Evolutionary conservation across 2,329 filamentous ascomycete genomes (phyloP).

Genomic region (Epichloe hybrida): DNA sequence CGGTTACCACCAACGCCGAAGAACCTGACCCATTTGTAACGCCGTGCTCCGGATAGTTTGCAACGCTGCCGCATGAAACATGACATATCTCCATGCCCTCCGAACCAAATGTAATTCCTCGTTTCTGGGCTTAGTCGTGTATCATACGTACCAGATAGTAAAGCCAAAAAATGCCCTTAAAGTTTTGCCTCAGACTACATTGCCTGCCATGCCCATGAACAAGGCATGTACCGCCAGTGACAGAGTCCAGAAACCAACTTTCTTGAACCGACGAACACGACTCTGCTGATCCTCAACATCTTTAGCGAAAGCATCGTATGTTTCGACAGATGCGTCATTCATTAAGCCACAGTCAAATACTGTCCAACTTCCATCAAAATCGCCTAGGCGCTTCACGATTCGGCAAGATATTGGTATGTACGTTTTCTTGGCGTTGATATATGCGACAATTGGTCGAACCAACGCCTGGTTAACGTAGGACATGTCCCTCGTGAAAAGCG

Average conservation of each 20-base stretch:
- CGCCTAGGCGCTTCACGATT: conserved; percentile 74
- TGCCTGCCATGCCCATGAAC: conserved; percentile 88
- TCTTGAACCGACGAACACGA: conserved; percentile 75
- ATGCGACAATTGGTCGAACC: conserved; percentile 90
- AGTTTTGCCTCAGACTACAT: conserved; percentile 34
- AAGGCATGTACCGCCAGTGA: conserved; percentile 85
- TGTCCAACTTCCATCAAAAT: conserved; percentile 95
- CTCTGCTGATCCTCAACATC: conserved; percentile 85
- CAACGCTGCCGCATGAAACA: background rate
- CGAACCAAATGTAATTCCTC: background rate
- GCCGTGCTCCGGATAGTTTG: background rate
- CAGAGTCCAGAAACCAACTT: conserved; percentile 92
- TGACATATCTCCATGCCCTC: background rate
- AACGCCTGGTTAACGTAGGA: conserved; percentile 95
- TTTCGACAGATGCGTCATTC: conserved; percentile 86
- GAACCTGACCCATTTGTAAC: background rate
- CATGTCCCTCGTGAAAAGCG: conserved; percentile 80
- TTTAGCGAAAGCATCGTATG: conserved; percentile 84
- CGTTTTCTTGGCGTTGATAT: conserved; percentile 89
- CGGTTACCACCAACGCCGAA: background rate
- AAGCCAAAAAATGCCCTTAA: no score
- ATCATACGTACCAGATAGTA: no score
- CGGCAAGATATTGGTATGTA: conserved; percentile 94
- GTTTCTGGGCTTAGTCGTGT: background rate
- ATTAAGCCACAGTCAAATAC: conserved; percentile 86